Percentiles rank a stretch among this genome's conserved stretches.
phyloP scores from a whole-genome alignment of 352 stramenopile genomes.

The Globisporangium cystogenes region DNA sequence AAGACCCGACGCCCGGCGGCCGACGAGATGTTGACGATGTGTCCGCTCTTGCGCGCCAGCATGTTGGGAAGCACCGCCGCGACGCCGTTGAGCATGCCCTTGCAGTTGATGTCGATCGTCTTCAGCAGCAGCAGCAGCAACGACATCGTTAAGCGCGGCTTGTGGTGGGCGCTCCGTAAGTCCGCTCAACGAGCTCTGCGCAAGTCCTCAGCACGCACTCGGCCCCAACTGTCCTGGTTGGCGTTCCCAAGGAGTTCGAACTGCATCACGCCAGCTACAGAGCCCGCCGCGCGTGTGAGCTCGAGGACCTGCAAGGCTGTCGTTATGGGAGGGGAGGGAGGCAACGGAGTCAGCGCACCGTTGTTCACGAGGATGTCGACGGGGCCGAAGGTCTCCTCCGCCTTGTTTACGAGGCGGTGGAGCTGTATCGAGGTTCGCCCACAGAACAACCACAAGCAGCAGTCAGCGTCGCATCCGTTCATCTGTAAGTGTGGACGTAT shows the following conservation, averaged over 20 bases:
- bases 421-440: too few relatives aligned
- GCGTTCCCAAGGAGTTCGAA: constrained; percentile 89
- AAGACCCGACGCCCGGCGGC: constrained; percentile 81
- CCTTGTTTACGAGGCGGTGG: constrained; percentile 48
- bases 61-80: constrained; percentile 66
- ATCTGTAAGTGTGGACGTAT: too few relatives aligned
- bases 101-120: constrained; percentile 93
- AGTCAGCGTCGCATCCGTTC: too few relatives aligned
- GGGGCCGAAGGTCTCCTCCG: constrained; percentile 52
- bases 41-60: constrained; percentile 60
- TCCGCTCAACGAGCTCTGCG: neutral
- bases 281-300: neutral
- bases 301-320: neutral
- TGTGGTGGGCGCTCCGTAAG: too few relatives aligned
- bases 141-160: neutral
- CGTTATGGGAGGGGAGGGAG: neutral
- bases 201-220: constrained; percentile 6
- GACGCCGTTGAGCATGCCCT: constrained; percentile 89
- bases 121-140: constrained; percentile 4
- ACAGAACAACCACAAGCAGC: neutral
- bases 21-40: constrained; percentile 87
- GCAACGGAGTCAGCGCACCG: constrained; percentile 13
- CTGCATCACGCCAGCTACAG: constrained; percentile 89
- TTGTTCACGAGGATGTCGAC: constrained; percentile 91
- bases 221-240: constrained; percentile 90